Conservation (phyloP, 2,329 filamentous ascomycete genomes). For the Tolypocladium paradoxum region DNA sequence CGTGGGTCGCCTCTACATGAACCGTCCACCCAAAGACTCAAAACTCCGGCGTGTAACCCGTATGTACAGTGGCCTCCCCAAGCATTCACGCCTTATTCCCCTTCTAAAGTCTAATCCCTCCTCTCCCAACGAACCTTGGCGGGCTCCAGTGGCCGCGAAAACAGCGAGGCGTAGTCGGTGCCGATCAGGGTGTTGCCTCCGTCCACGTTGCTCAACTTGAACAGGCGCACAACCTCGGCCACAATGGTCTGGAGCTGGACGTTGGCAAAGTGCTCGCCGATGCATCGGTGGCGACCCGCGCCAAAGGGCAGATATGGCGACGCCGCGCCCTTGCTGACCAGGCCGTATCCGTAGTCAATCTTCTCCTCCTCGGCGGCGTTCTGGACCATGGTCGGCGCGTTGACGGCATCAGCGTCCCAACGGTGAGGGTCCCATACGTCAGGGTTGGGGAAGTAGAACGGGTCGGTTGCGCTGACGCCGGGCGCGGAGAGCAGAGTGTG, state of each 20-base stretch:
- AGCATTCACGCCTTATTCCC: background rate
- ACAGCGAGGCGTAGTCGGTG: constrained; percentile 60
- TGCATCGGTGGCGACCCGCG: constrained; percentile 85
- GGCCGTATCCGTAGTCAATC: constrained; percentile 86
- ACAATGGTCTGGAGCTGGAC: constrained; percentile 81
- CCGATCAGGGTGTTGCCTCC: constrained; percentile 58
- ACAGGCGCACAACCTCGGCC: constrained; percentile 62
- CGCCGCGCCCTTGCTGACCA: constrained; percentile 80
- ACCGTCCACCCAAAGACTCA: background rate
- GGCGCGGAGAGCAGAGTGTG: constrained; percentile 80
- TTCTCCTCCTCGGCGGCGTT: constrained; percentile 53
- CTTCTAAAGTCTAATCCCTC: constrained; percentile 30
- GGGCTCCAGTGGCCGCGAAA: constrained; percentile 62
- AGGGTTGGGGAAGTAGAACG: constrained; percentile 71
- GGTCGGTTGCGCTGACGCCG: constrained; percentile 64
- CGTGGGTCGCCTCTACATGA: background rate
- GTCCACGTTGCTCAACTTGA: constrained; percentile 69
- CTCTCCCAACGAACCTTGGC: constrained; percentile 68
- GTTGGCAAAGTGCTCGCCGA: constrained; percentile 94
- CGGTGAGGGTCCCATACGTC: constrained; percentile 81
- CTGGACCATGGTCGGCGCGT: constrained; percentile 35
- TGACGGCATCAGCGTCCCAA: constrained; percentile 61
- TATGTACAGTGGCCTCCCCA: background rate
- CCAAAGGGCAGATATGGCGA: constrained; percentile 93
- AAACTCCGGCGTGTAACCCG: background rate